These are phyloP conservation scores for Stereum hirsutum DNA, from an alignment of 1,284 basidiomycete species.

Conservation along the genomic window DNA sequence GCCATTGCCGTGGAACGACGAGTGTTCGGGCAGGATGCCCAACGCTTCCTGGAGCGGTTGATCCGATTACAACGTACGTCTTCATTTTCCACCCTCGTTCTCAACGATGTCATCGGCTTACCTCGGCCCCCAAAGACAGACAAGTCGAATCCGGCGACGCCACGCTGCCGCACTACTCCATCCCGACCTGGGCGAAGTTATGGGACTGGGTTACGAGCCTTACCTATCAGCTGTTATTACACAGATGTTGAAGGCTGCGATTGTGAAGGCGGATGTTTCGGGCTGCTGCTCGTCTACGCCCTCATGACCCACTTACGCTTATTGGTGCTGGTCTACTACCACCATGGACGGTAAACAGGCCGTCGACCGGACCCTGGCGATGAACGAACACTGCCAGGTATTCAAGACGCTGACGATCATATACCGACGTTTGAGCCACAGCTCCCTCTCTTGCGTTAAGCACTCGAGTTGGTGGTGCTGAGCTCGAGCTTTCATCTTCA, in stretches of 20 bases:
- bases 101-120: too few species aligned
- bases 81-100: neutral
- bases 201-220: constrained; percentile 75
- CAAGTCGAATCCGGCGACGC: constrained; percentile 57
- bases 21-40: constrained; percentile 66
- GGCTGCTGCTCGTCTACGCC: constrained; percentile 54
- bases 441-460: constrained; percentile 63
- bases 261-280: constrained; percentile 71
- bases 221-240: constrained; percentile 81
- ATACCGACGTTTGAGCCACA: constrained; percentile 58
- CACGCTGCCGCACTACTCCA: constrained; percentile 59
- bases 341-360: constrained; percentile 66
- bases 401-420: constrained; percentile 77
- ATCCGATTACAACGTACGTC: constrained; percentile 68
- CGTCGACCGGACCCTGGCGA: constrained; percentile 69
- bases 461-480: constrained; percentile 64
- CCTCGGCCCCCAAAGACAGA: too few species aligned
- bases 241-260: constrained; percentile 61
- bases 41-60: constrained; percentile 61
- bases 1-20: constrained; percentile 78
- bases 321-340: constrained; percentile 62
- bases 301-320: neutral
- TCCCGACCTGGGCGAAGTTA: constrained; percentile 78
- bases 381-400: constrained; percentile 83
- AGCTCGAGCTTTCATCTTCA: constrained; percentile 70